A percentile compares a stretch with the other conserved stretches of the same genome.
These are phyloP conservation scores for Backusella westeae DNA, from an alignment of 192 early-diverging fungal genomes.

Conservation along the genomic window DNA sequence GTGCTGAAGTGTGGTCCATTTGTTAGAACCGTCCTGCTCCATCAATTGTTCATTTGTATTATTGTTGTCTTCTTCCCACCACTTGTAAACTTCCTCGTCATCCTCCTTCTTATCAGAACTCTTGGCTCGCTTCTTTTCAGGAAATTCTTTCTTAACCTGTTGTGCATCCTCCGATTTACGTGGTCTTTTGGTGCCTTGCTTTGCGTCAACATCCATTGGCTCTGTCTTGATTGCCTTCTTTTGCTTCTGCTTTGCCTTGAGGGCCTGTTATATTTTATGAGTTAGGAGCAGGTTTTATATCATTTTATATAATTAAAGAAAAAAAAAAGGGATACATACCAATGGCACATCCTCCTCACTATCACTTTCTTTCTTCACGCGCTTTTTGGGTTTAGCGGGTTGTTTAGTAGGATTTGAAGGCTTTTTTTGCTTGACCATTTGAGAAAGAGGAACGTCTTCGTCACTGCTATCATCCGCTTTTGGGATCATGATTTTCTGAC, in stretches of 20 bases:
- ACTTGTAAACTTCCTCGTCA: slow-evolving; percentile 64
- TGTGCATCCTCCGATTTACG: slow-evolving; percentile 26
- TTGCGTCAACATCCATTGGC: not conserved
- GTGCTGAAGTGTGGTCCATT: slow-evolving; percentile 89
- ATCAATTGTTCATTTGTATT: slow-evolving; percentile 38
- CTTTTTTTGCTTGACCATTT: not conserved
- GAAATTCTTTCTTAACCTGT: slow-evolving; percentile 28
- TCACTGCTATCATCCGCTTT: not conserved
- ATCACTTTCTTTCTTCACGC: slow-evolving; percentile 1
- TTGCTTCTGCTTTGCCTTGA: not conserved
- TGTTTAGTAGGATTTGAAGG: not conserved
- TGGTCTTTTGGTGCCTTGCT: slow-evolving; percentile 7
- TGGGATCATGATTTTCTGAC: not conserved
- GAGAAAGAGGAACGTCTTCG: not conserved
- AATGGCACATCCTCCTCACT: slow-evolving; percentile 12
- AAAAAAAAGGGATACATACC: not conserved
- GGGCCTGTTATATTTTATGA: not conserved
- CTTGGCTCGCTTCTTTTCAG: slow-evolving; percentile 19
- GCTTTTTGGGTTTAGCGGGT: not conserved
- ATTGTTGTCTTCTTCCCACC: slow-evolving; percentile 65
- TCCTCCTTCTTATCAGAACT: slow-evolving; percentile 45
- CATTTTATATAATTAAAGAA: not conserved
- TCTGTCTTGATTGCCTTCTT: not conserved
- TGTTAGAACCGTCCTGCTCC: slow-evolving; percentile 52
- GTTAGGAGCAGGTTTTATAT: not conserved